Base-by-base conservation (phyloP, 192 early-diverging fungal species). In the Kappamyces sp. region DNA sequence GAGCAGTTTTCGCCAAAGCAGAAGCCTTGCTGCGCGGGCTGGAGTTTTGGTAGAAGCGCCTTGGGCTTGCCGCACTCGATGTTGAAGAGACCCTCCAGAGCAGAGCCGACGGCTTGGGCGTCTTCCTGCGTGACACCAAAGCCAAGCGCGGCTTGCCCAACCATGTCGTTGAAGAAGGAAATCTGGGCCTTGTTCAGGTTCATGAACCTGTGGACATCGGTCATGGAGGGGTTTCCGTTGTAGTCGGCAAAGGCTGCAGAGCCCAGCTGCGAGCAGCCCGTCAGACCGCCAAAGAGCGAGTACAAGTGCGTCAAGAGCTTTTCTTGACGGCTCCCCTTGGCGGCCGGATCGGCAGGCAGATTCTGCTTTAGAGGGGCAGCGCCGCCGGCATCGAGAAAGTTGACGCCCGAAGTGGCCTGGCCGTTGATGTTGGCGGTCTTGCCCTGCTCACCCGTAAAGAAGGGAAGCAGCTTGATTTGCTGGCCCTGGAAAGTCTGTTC, bases 301-400 rank as follows among this genome's bases (percentile, higher is more conserved):
- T 62, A 62, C 60, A 62, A 62, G 50, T 62, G 60, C 8, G 49
- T 51, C 37, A 62, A 40, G n/a, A 62, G 36, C 15, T n/a, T n/a
- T 31, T 39, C 33, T 15, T 62, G 60, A 12, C 39, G 47, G 38
- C 37, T 40, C 36, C 37, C 40, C 23, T 36, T 47, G 0, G 10
- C 36, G n/a, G n/a, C n/a, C n/a, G n/a, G n/a, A n/a, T 40, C 49
- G 15, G 60, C 49, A 12, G 60, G 50, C 15, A 31, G 34, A 31
- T 52, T 49, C 34, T 42, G 36, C 15, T 51, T 49, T 2, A 62
- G 42, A 13, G 60, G 60, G 40, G 48, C 60, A 13, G 60, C 60
- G 51, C 60, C 60, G 51, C 60, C 60, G 2, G 46, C 60, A 31
- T 62, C 60, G 36, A 62, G 51, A 15, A 62, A 62, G 35, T 62